Evolutionary conservation across 345 rosid species (phyloP).

Genomic region (Arabis hirsuta): DNA sequence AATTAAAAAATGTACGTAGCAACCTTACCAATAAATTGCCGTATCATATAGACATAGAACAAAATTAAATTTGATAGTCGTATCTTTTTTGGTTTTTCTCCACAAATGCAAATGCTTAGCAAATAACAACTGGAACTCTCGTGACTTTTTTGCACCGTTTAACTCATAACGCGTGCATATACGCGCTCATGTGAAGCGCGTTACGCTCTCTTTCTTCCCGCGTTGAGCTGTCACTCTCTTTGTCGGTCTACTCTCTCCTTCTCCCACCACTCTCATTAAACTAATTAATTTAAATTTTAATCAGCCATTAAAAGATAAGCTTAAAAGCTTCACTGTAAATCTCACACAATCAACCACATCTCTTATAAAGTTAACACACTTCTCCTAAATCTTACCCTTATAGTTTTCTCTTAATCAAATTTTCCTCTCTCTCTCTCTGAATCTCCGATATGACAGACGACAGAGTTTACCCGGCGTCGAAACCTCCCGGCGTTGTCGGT

Average conservation of each 20-base stretch:
- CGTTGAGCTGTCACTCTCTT: constrained; percentile 46
- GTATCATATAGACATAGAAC: not conserved
- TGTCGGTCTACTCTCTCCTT: constrained; percentile 39
- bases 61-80: not conserved
- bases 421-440: constrained; percentile 11
- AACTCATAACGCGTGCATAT: not conserved
- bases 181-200: constrained; percentile 36
- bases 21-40: not conserved
- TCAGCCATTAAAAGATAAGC: constrained; percentile 2
- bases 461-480: constrained; percentile 64
- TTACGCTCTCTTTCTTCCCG: constrained; percentile 20
- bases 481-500: constrained; percentile 46
- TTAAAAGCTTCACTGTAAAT: constrained; percentile 28
- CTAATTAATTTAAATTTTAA: constrained; percentile 11
- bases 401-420: not conserved
- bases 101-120: constrained; percentile 6
- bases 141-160: constrained; percentile 8
- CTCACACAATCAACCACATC: not conserved
- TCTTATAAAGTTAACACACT: constrained; percentile 17
- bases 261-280: constrained; percentile 24
- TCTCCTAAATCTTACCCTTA: constrained; percentile 22
- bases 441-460: constrained; percentile 58
- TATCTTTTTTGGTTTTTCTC: not conserved
- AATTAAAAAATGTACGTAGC: not conserved
- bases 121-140: constrained; percentile 24